These are phyloP conservation scores for Nannochloris sp. DNA, from an alignment of 139 green algal species.

Conservation along the genomic window DNA sequence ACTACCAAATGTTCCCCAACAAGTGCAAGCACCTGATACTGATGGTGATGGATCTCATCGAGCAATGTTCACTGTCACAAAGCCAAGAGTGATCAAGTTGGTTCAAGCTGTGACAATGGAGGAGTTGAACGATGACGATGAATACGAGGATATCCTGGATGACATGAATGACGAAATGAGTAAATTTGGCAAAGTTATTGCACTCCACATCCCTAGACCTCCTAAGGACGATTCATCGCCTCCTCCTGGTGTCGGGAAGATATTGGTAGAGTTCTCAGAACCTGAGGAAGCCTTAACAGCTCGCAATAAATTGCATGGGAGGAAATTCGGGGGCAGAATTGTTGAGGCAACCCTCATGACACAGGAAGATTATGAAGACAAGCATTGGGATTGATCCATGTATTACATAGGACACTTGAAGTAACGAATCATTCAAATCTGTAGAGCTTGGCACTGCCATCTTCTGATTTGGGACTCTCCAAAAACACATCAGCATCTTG, in stretches of 20 bases:
- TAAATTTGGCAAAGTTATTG: conserved; percentile 30
- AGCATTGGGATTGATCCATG: conserved; percentile 21
- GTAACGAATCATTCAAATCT: conserved; percentile 1
- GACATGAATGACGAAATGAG: conserved; percentile 70
- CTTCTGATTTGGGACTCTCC: conserved; percentile 8
- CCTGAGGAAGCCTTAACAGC: conserved; percentile 43
- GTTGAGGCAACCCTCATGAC: conserved; percentile 64
- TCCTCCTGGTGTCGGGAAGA: conserved; percentile 59
- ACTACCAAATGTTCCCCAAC: background rate
- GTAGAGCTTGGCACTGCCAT: background rate
- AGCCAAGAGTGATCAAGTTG: conserved; percentile 19
- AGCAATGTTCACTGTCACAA: conserved; percentile 11
- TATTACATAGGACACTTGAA: background rate
- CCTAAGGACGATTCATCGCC: conserved; percentile 8
- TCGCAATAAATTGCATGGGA: conserved; percentile 70
- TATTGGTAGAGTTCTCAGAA: conserved; percentile 76
- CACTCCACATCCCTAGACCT: conserved; percentile 58
- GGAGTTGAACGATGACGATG: conserved; percentile 77
- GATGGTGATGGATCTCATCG: background rate
- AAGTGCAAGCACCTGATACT: background rate
- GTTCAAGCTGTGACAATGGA: conserved; percentile 54
- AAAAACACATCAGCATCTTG: conserved; percentile 10
- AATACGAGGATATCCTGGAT: conserved; percentile 89
- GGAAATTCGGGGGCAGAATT: conserved; percentile 69
- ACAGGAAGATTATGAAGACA: conserved; percentile 46